Evolutionary conservation across 305 asterid genomes (phyloP).

Genomic region (Rubia peregrina): DNA sequence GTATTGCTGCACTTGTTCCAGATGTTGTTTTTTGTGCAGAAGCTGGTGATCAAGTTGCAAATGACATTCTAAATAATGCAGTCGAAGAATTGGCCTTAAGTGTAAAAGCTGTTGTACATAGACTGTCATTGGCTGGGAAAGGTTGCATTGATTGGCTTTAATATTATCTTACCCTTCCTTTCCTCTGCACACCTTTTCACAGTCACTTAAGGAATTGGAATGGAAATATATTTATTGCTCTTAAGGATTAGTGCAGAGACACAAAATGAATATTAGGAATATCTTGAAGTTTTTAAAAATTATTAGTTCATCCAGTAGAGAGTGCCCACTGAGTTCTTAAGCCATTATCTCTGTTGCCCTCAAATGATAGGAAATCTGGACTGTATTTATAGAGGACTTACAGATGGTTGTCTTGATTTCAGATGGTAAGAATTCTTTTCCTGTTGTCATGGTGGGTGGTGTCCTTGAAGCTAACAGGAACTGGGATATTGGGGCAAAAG

Average conservation of each 20-base stretch:
- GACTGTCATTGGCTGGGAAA: slow-evolving; percentile 76
- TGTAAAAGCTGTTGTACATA: slow-evolving; percentile 80
- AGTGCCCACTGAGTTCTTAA: not conserved
- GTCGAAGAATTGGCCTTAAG: slow-evolving; percentile 74
- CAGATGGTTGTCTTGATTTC: slow-evolving; percentile 23
- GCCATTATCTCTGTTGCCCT: not conserved
- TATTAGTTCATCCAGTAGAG: not conserved
- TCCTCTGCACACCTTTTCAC: not conserved
- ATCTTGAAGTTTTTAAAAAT: not conserved
- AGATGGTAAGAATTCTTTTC: slow-evolving; percentile 74
- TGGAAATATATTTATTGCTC: not conserved
- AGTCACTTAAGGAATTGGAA: not conserved
- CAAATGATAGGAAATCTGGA: not conserved
- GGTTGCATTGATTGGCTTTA: slow-evolving; percentile 33
- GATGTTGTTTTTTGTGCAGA: slow-evolving; percentile 85
- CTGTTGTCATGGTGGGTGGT: slow-evolving; percentile 92
- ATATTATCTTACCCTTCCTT: not conserved
- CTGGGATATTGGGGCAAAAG: slow-evolving; percentile 85
- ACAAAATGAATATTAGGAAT: not conserved
- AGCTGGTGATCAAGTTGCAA: slow-evolving; percentile 78
- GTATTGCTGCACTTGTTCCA: slow-evolving; percentile 94
- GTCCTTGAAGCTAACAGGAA: slow-evolving; percentile 75
- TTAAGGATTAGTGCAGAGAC: not conserved
- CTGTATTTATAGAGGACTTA: not conserved
- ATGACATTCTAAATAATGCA: slow-evolving; percentile 62